phyloP scores from a whole-genome alignment of 306 rosid genomes.

The Rubus parviflorus region DNA sequence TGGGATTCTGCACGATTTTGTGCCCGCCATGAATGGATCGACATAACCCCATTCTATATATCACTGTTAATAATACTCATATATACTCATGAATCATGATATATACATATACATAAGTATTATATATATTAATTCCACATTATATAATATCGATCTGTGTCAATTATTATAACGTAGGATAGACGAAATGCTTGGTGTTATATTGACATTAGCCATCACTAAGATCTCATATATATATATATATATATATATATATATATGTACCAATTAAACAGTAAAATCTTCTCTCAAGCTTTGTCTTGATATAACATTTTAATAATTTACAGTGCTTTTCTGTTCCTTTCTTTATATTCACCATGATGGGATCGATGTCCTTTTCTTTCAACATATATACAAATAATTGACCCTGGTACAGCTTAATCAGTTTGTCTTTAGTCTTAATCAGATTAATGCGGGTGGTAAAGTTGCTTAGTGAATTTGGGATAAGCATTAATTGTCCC shows the following conservation, averaged over 20 bases:
- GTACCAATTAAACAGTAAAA: not conserved
- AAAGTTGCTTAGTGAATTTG: constrained; percentile 22
- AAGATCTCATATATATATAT: not conserved
- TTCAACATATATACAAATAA: not conserved
- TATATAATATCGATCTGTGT: not conserved
- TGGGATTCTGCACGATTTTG: constrained; percentile 31
- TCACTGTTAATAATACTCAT: not conserved
- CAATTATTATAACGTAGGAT: not conserved
- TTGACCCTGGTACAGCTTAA: constrained; percentile 9
- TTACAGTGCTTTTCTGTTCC: not conserved
- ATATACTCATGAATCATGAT: not conserved
- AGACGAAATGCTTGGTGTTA: constrained; percentile 9
- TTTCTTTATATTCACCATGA: constrained; percentile 7
- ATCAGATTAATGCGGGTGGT: constrained; percentile 6
- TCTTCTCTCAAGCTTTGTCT: constrained; percentile 21
- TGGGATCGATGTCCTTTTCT: constrained; percentile 8
- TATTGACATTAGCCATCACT: constrained; percentile 13
- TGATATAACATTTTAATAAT: constrained; percentile 15
- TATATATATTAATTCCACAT: not conserved
- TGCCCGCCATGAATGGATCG: constrained; percentile 23
- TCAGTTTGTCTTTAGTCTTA: constrained; percentile 15
- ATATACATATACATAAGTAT: not conserved
- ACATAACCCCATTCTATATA: constrained; percentile 8
- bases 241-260: too few species aligned
- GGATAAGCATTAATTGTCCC: not conserved